These are phyloP conservation scores for Tylopilus plumbeoviolaceoides DNA, from an alignment of 768 basidiomycete species.

Conservation along the genomic window DNA sequence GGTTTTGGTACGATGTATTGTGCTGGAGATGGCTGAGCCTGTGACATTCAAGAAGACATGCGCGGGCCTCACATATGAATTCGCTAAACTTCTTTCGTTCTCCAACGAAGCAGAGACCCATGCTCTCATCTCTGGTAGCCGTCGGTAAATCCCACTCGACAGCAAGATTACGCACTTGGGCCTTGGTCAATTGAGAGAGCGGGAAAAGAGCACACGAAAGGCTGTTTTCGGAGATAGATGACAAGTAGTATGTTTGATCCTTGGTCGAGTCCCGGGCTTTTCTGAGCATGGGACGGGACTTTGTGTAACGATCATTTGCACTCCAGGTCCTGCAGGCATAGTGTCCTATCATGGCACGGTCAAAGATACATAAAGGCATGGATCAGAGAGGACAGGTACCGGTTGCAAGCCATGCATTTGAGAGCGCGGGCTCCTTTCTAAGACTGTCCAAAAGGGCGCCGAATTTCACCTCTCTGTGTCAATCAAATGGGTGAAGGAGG, in stretches of 20 bases:
- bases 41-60: not conserved
- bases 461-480: slow-evolving; percentile 81
- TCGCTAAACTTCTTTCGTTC: slow-evolving; percentile 65
- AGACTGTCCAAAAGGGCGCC: slow-evolving; percentile 73
- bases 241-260: slow-evolving; percentile 92
- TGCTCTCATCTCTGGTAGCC: slow-evolving; percentile 76
- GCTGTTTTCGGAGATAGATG: slow-evolving; percentile 64
- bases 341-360: slow-evolving; percentile 52
- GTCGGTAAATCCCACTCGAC: slow-evolving; percentile 58
- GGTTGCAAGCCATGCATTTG: slow-evolving; percentile 74
- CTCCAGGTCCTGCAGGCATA: slow-evolving; percentile 73
- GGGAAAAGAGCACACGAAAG: slow-evolving; percentile 77
- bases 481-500: not conserved
- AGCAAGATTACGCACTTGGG: slow-evolving; percentile 71
- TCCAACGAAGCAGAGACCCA: slow-evolving; percentile 95
- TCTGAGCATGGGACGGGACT: slow-evolving; percentile 47
- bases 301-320: not conserved
- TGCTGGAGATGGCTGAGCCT: slow-evolving; percentile 39
- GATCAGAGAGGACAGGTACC: slow-evolving; percentile 39
- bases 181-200: slow-evolving; percentile 61
- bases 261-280: slow-evolving; percentile 59
- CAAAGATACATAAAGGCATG: not conserved
- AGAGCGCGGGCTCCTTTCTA: slow-evolving; percentile 27
- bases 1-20: slow-evolving; percentile 69
- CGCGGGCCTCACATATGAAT: slow-evolving; percentile 59